phyloP scores from a whole-genome alignment of 768 basidiomycete species.

The Saitozyma podzolica region DNA sequence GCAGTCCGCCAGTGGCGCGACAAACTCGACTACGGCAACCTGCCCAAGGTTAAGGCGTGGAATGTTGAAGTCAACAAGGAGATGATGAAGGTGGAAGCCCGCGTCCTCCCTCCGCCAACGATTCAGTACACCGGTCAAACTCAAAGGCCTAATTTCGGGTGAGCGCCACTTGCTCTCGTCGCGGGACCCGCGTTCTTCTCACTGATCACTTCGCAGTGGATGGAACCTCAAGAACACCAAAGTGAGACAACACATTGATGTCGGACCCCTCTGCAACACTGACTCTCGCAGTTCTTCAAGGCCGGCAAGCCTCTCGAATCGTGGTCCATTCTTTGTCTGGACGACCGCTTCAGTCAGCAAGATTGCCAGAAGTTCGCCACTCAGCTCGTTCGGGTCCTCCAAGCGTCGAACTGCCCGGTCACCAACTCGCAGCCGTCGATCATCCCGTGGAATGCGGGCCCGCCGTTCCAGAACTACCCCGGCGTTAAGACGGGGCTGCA shows the following conservation, averaged over 20 bases:
- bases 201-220: slow-evolving; percentile 6
- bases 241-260: too few species aligned
- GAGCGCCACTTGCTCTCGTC: too few species aligned
- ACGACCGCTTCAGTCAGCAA: slow-evolving; percentile 12
- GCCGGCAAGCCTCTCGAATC: slow-evolving; percentile 31
- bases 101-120: slow-evolving; percentile 42
- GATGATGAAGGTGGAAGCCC: slow-evolving; percentile 43
- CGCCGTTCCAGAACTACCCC: background rate
- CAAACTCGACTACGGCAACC: slow-evolving; percentile 39
- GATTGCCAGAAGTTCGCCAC: slow-evolving; percentile 30
- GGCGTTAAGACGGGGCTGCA: slow-evolving; percentile 27
- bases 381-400: slow-evolving; percentile 13
- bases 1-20: slow-evolving; percentile 45
- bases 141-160: slow-evolving; percentile 29
- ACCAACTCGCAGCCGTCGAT: slow-evolving; percentile 29
- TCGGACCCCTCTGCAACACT: too few species aligned
- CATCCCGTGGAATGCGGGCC: slow-evolving; percentile 23
- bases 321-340: slow-evolving; percentile 45
- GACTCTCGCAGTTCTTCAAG: slow-evolving; percentile 18
- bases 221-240: slow-evolving; percentile 49
- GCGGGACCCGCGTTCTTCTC: background rate
- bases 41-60: slow-evolving; percentile 49
- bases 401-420: slow-evolving; percentile 27
- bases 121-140: slow-evolving; percentile 43
- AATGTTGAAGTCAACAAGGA: slow-evolving; percentile 38